phyloP scores from a whole-genome alignment of 1,139 yeast species.

The Suhomyces chickasaworum region DNA sequence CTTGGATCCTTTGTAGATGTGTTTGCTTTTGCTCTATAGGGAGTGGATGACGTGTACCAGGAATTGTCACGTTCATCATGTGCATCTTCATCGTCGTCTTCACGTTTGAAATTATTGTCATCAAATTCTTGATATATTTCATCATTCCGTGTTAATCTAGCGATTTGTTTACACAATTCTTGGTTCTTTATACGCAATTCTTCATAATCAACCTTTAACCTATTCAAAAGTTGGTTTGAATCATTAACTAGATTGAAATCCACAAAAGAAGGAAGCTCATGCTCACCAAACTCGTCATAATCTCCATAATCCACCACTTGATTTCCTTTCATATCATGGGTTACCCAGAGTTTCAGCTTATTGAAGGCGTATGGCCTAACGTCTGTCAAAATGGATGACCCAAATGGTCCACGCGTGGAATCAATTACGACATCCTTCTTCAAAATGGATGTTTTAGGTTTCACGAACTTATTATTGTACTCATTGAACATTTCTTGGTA shows the following conservation, averaged over 20 bases:
- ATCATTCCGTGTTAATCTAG: constrained; percentile 11
- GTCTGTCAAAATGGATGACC: constrained; percentile 35
- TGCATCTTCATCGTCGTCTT: constrained; percentile 14
- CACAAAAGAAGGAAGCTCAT: constrained; percentile 6
- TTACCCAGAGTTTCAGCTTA: constrained; percentile 45
- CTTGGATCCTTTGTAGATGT: background rate
- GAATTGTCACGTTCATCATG: constrained; percentile 18
- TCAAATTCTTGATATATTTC: constrained; percentile 16
- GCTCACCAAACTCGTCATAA: constrained; percentile 5
- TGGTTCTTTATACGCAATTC: constrained; percentile 16
- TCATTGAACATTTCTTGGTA: constrained; percentile 66
- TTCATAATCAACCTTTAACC: constrained; percentile 18
- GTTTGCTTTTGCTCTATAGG: constrained; percentile 16
- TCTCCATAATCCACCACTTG: constrained; percentile 18
- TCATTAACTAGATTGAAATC: constrained; percentile 15
- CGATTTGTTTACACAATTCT: constrained; percentile 16
- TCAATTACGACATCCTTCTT: constrained; percentile 68
- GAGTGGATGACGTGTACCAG: constrained; percentile 29
- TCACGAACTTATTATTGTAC: constrained; percentile 64
- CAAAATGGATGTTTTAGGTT: constrained; percentile 55
- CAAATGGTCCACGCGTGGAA: constrained; percentile 50
- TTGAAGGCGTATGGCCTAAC: constrained; percentile 32
- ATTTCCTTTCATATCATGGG: constrained; percentile 50
- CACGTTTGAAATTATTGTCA: constrained; percentile 12
- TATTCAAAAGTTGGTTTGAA: constrained; percentile 17